Percentiles rank a stretch among this genome's conserved stretches.
These are phyloP conservation scores for Plasmodium gallinaceum DNA, from an alignment of 169 alveolate species.

Conservation along the genomic window DNA sequence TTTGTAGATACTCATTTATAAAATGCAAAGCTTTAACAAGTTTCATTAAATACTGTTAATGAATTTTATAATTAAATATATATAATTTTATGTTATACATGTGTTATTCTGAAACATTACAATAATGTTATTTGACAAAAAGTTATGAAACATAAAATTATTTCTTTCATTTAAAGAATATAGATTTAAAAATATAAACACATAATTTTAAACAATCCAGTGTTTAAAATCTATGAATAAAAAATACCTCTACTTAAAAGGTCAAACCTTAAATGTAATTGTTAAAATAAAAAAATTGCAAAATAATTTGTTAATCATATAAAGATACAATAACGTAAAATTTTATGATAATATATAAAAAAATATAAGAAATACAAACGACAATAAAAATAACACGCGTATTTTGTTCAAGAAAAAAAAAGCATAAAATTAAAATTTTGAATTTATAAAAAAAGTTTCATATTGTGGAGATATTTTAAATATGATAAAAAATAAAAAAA, in stretches of 20 bases:
- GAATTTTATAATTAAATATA: no score
- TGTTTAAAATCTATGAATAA: constrained; percentile 26
- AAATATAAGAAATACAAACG: constrained; percentile 27
- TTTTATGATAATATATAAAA: not conserved
- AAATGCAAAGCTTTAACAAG: constrained; percentile 17
- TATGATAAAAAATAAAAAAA: constrained; percentile 5
- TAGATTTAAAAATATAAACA: constrained; percentile 11
- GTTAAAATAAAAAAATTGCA: constrained; percentile 3
- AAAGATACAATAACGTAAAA: not conserved
- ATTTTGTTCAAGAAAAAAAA: not conserved
- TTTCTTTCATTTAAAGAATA: constrained; percentile 14
- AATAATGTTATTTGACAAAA: constrained; percentile 45
- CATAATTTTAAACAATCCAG: constrained; percentile 17
- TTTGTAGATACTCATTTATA: constrained; percentile 3
- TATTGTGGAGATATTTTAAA: no score
- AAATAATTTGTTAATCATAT: not conserved
- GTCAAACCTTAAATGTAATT: not conserved
- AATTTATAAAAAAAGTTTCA: not conserved
- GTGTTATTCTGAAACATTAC: constrained; percentile 5
- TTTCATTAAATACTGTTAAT: not conserved
- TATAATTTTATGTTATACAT: not conserved
- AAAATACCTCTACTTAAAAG: constrained; percentile 24
- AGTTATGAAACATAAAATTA: constrained; percentile 19
- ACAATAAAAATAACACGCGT: constrained; percentile 21
- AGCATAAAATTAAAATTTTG: not conserved